Evolutionary conservation across 2,329 filamentous ascomycete species (phyloP), one percentile per base, ranked within the genome.

Genomic region (Pseudogymnoascus destructans): DNA sequence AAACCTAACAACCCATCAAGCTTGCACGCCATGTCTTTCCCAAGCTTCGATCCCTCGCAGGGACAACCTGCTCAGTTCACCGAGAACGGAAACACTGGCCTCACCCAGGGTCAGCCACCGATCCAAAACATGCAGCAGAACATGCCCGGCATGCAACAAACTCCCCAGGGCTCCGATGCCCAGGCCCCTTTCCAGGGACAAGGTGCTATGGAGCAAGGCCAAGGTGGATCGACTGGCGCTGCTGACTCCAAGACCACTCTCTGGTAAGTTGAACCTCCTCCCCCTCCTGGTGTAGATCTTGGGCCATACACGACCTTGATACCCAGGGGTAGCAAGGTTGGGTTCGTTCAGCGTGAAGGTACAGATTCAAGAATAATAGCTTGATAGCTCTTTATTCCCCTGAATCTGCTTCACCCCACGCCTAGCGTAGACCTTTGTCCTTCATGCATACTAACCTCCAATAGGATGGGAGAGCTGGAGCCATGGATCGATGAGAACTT

Each of bases 401-500:
- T 52, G 21, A 7, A 25, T 52, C 21, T 23, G 27, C 17, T 17
- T 27, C 49, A 55, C 17, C 27, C 17, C 32, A 3, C 32, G 6
- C n/a, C 49, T 55, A 11, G 25, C 3, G 11, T 13, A 6, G 10
- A 15, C 17, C 55, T 21, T 57, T 35, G 3, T 38, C 32, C 35
- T 23, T 21, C 10, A n/a, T 30, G 21, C 9, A 49, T 42, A 5
- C 19, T 21, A 36, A 32, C 27, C 30, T 42, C n/a, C 55, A 60
- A 19, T 62, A 95, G 91, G 92, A 98, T 98, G 93, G 93, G 93
- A 66, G 93, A 98, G 73, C 86, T 98, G 63, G 92, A 97, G 74
- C 89, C 90, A 25, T 98, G 93, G 93, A 97, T 98, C 75, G 93
- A 98, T 67, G 93, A 98, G 77, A 95, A 92, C 74, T 98, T 97